Evolutionary conservation across 176 grass and related monocot genomes (phyloP).

Genomic region (Phoenix roebelenii): DNA sequence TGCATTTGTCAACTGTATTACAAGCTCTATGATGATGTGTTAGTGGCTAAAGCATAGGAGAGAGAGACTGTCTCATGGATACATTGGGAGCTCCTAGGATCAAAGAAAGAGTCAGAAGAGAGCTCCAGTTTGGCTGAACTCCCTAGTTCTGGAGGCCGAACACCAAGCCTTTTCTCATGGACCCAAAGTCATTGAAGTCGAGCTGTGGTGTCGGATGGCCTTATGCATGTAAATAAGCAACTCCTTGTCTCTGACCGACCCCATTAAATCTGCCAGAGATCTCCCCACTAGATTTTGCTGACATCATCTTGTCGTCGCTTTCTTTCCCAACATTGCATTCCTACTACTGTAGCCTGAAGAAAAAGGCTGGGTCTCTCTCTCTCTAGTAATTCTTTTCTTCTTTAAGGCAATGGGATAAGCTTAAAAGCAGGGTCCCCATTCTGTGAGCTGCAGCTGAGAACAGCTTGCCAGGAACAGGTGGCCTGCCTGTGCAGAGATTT

Average conservation of each 20-base stretch:
- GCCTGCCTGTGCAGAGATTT: constrained; percentile 38
- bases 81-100: too few relatives aligned
- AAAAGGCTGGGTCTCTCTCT: neutral
- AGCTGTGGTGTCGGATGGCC: too few relatives aligned
- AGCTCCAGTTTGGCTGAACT: too few relatives aligned
- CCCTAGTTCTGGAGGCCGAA: too few relatives aligned
- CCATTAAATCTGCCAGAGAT: constrained; percentile 41
- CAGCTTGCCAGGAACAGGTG: constrained; percentile 18
- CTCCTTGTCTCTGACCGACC: constrained; percentile 20
- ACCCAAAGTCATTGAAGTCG: too few relatives aligned
- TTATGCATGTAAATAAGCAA: constrained; percentile 6
- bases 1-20: too few relatives aligned
- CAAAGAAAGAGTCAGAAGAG: too few relatives aligned
- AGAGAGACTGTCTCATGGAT: too few relatives aligned
- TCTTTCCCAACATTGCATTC: constrained; percentile 24
- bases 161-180: too few relatives aligned
- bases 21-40: too few relatives aligned
- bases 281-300: constrained; percentile 46
- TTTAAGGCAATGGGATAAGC: constrained; percentile 10
- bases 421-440: neutral
- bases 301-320: constrained; percentile 26
- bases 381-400: constrained; percentile 10
- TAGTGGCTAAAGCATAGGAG: too few relatives aligned
- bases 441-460: constrained; percentile 1
- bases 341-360: constrained; percentile 20